Conservation (phyloP, 192 early-diverging fungal species). For the Backusella mclennaniae region DNA sequence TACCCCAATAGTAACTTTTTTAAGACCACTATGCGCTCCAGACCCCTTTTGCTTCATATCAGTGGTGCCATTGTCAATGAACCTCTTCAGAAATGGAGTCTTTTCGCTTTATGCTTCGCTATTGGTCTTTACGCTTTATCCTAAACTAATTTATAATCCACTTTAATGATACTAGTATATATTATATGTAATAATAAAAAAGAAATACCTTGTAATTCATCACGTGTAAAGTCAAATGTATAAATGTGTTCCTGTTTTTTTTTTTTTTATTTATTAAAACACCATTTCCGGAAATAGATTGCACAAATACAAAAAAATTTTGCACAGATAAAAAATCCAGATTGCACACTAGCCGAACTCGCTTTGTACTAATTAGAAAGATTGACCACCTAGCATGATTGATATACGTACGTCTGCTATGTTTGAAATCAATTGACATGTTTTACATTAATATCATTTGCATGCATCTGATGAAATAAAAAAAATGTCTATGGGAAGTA, state of each 20-base stretch:
- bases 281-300: too few species aligned
- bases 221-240: too few species aligned
- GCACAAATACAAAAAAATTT: too few species aligned
- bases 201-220: neutral
- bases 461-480: too few species aligned
- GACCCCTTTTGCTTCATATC: constrained; percentile 8
- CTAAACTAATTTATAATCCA: neutral
- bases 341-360: too few species aligned
- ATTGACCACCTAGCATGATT: too few species aligned
- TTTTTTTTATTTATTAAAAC: neutral
- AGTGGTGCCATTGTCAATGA: neutral
- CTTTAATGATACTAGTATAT: neutral
- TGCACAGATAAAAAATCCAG: too few species aligned
- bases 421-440: too few species aligned
- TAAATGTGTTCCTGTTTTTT: neutral
- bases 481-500: too few species aligned
- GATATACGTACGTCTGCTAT: too few species aligned
- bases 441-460: too few species aligned
- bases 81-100: neutral
- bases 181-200: neutral
- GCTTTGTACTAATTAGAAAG: too few species aligned
- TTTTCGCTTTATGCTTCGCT: neutral
- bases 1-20: neutral
- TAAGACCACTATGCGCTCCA: neutral
- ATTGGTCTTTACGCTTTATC: neutral